Evolutionary conservation across 164 flowering plant genomes (phyloP), one percentile per base, ranked within the genome.

Genomic region (Brasenia schreberi): DNA sequence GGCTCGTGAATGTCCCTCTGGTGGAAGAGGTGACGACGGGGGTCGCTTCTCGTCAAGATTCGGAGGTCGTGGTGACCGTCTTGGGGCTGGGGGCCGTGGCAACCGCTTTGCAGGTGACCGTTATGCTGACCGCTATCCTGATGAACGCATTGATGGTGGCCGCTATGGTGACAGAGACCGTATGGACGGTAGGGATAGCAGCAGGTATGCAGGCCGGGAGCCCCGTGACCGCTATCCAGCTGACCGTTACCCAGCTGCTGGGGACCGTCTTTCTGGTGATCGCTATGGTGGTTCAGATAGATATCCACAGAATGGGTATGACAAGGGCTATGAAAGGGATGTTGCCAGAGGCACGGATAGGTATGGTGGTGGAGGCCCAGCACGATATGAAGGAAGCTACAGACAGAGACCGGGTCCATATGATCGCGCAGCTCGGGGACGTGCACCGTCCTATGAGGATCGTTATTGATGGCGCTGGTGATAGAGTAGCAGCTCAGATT

Each of bases 1-100:
- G 93, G 97, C 97, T 18, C 81, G 99, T 23, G 99, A 94, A 52
- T 94, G 97, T 70, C 97, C 97, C 19, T 81, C 89, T 12, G 39
- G 39, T 33, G 86, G 81, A 60, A 92, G 96, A 66, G 91, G 81
- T 27, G 79, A 85, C 7, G 82, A 81, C 10, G 81, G 81, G 66
- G 70, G 65, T 2, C 69, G 75, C 27, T 69, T 75, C 69, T 63
- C 81, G 18, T 71, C 81, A 52, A 83, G 88, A 19, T 85, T 81
- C 67, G 79, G 83, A 79, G 82, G 76, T 76, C 39, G 39, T 33
- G 39, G 39, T 33, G 39, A 33, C 4, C 39, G 39, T 3, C 3
- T 33, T 33, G 39, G 39, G 3, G 92, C 90, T 19, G 74, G 81
- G 12, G 83, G 75, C 4, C 67, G 85, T 70, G 87, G 86, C 6